phyloP scores from a whole-genome alignment of 345 rosid genomes.

The Salix dunnii region DNA sequence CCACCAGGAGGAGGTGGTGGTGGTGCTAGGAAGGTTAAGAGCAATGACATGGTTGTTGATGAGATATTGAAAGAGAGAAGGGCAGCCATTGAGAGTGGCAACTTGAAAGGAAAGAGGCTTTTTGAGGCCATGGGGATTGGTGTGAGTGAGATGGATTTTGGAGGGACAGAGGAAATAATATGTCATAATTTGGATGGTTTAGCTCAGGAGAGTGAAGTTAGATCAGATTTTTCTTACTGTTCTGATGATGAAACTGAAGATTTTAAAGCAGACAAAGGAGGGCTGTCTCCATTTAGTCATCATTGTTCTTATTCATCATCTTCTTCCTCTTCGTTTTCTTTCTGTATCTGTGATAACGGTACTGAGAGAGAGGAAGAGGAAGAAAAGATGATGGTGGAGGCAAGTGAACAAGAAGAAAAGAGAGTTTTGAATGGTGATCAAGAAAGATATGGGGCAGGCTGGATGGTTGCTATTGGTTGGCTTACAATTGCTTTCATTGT shows the following conservation, averaged over 20 bases:
- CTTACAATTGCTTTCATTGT: slow-evolving; percentile 8
- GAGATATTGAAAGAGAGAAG: slow-evolving; percentile 41
- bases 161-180: slow-evolving; percentile 16
- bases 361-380: slow-evolving; percentile 10
- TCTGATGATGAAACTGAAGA: slow-evolving; percentile 16
- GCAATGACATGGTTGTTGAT: slow-evolving; percentile 31
- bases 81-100: slow-evolving; percentile 41
- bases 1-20: slow-evolving; percentile 6
- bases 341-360: slow-evolving; percentile 8
- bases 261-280: not conserved
- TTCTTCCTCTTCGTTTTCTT: slow-evolving; percentile 5
- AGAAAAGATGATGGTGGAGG: not conserved
- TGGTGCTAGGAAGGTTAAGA: slow-evolving; percentile 37
- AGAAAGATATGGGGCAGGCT: not conserved
- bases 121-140: slow-evolving; percentile 15
- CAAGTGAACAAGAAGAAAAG: not conserved
- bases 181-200: not conserved
- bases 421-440: not conserved
- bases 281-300: not conserved
- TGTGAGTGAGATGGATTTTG: slow-evolving; percentile 8
- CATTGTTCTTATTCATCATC: not conserved
- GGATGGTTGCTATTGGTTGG: slow-evolving; percentile 12
- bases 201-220: slow-evolving; percentile 1
- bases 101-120: slow-evolving; percentile 42
- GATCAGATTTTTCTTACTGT: slow-evolving; percentile 9